Base-by-base conservation (phyloP, 345 rosid species). In the Hibiscus trionum region DNA sequence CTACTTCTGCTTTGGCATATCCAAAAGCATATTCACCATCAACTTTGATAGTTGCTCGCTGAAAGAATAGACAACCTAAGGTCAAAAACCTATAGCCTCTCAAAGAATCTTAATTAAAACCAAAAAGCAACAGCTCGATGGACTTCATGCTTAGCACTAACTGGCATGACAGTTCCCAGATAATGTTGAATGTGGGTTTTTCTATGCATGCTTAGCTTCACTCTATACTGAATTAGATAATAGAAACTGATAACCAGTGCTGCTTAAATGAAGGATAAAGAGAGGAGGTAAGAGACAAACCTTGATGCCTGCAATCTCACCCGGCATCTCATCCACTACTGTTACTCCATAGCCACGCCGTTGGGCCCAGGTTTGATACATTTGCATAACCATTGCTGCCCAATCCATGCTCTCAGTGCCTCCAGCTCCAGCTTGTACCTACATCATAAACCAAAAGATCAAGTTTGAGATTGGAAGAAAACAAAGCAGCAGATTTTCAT, bases 401-500 rank as follows among this genome's bases (percentile, higher is more conserved):
- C 97, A 95, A 81, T 95, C 97, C 82, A 87, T 95, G 85, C 97
- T 90, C 80, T 94, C 99, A n/a, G 99, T 94, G 75, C 99, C 99
- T 42, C 99, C 97, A 24, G 96, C 97, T 77, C 99, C 97, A 53
- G 96, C 97, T 84, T 94, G 99, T 56, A 95, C 99, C 99, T 92
- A 77, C 27, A 62, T 67, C 62, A 77, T 67, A 60, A 42, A 60
- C 67, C 57, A 65, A 47, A 56, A 59, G 1, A 68, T 60, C 60
- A 58, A 77, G 50, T 37, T 67, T 58, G 14, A 72, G 33, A 73
- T 71, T 49, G 17, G 47, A 33, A 58, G 29, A 55, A 64, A 37
- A 42, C 0, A 37, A 4, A 66, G 33, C n/a, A 57, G 52, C 44
- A 8, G 44, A 8, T 39, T 47, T 61, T 62, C 17, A 52, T 74